These are phyloP conservation scores for Yamadazyma kitorensis DNA, from an alignment of 805 yeast genomes.

Conservation along the genomic window DNA sequence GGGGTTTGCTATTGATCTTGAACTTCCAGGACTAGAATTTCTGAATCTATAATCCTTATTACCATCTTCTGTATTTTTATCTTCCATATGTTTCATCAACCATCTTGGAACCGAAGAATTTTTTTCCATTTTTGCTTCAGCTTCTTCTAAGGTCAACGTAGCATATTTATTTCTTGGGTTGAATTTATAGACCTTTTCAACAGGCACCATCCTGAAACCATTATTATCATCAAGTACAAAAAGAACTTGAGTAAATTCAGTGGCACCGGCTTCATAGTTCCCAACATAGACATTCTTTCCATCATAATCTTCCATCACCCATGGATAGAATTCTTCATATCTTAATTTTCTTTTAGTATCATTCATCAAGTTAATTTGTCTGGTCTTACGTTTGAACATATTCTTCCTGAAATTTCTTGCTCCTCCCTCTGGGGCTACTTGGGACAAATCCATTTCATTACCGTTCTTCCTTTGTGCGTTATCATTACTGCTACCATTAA, in stretches of 20 bases:
- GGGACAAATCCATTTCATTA: conserved; percentile 49
- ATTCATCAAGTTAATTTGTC: conserved; percentile 77
- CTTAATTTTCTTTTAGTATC: conserved; percentile 81
- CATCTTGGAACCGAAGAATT: conserved; percentile 80
- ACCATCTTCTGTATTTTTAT: conserved; percentile 46
- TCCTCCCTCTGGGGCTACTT: conserved; percentile 91
- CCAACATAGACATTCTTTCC: conserved; percentile 95
- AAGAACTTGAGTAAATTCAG: conserved; percentile 77
- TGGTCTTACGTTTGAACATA: conserved; percentile 71
- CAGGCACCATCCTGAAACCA: conserved; percentile 92
- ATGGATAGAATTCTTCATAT: conserved; percentile 95
- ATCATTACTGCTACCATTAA: conserved; percentile 8
- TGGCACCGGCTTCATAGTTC: conserved; percentile 84
- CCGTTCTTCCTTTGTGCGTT: conserved; percentile 17
- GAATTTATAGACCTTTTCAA: conserved; percentile 89
- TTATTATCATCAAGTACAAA: conserved; percentile 83
- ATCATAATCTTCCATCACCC: conserved; percentile 97
- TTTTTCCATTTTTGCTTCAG: conserved; percentile 90
- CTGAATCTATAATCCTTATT: conserved; percentile 47
- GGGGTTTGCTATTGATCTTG: conserved; percentile 4
- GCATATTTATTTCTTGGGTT: conserved; percentile 93
- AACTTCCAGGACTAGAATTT: conserved; percentile 12
- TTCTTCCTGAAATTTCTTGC: conserved; percentile 65
- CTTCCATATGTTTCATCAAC: conserved; percentile 88
- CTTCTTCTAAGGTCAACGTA: conserved; percentile 91